Percentiles rank a stretch among this genome's conserved stretches.
phyloP scores from a whole-genome alignment of 768 basidiomycete genomes.

The Asterophora lycoperdoides region DNA sequence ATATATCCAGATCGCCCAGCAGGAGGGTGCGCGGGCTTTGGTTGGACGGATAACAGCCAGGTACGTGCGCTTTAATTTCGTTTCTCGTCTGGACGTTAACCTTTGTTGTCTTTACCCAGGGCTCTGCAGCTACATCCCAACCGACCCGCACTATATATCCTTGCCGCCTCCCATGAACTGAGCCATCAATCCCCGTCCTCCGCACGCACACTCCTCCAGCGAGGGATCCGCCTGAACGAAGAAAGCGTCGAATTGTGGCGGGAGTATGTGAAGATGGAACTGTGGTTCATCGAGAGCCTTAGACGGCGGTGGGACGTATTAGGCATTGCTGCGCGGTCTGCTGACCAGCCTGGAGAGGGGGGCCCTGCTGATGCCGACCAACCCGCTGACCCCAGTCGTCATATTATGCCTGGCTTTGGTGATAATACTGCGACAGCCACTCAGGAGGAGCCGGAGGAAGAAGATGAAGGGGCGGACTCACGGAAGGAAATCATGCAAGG shows the following conservation, averaged over 20 bases:
- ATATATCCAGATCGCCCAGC: constrained; percentile 81
- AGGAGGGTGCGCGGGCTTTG: constrained; percentile 72
- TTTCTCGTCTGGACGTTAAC: constrained; percentile 1
- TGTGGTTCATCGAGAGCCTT: constrained; percentile 78
- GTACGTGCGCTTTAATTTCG: constrained; percentile 34
- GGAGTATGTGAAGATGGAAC: constrained; percentile 89
- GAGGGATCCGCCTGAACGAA: constrained; percentile 76
- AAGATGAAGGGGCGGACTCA: constrained; percentile 49
- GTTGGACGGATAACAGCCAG: constrained; percentile 81
- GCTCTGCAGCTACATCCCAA: constrained; percentile 87
- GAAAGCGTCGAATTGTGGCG: constrained; percentile 77
- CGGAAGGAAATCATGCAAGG: constrained; percentile 70
- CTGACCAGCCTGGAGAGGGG: constrained; percentile 24
- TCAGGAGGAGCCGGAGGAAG: constrained; percentile 26
- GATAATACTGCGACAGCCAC: constrained; percentile 17
- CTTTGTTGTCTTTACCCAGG: constrained; percentile 32
- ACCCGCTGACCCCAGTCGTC: constrained; percentile 16
- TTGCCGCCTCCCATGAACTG: constrained; percentile 82
- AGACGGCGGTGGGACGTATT: constrained; percentile 76
- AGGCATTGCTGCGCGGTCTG: constrained; percentile 48
- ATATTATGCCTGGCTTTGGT: constrained; percentile 20
- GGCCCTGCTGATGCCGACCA: background rate
- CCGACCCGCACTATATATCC: constrained; percentile 71
- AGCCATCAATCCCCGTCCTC: constrained; percentile 68
- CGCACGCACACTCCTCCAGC: constrained; percentile 78